phyloP scores from a whole-genome alignment of 129 eudicot genomes.

The Tanacetum coccineum region DNA sequence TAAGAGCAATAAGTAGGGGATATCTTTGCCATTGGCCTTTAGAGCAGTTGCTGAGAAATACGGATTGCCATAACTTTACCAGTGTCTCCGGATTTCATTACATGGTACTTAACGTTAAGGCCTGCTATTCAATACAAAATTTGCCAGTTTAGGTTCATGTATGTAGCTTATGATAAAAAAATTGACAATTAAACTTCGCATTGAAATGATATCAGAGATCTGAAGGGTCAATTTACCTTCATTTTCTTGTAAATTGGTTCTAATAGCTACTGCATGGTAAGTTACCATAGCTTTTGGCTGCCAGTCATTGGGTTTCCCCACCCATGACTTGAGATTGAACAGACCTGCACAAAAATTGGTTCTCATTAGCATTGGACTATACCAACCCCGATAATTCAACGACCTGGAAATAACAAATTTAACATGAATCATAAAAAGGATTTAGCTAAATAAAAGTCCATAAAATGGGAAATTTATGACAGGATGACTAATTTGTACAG shows the following conservation, averaged over 20 bases:
- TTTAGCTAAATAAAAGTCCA: background rate
- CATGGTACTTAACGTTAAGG: conserved; percentile 70
- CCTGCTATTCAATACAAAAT: conserved; percentile 42
- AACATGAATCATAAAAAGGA: background rate
- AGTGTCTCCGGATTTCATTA: conserved; percentile 70
- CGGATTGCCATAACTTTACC: conserved; percentile 79
- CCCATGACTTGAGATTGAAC: conserved; percentile 80
- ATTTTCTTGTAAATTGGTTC: conserved; percentile 85
- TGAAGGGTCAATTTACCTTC: conserved; percentile 51
- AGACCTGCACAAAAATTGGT: conserved; percentile 39
- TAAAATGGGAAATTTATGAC: background rate
- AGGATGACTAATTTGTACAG: background rate
- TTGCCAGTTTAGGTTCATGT: background rate
- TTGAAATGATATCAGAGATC: background rate
- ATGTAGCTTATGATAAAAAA: background rate
- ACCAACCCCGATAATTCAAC: background rate
- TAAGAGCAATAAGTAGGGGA: conserved; percentile 2
- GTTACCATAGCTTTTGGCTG: conserved; percentile 80
- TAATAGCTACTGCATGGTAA: conserved; percentile 82
- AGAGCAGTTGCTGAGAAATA: conserved; percentile 86
- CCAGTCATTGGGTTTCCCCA: conserved; percentile 70
- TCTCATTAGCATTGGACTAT: conserved; percentile 1
- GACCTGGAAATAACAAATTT: background rate
- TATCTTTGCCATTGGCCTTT: conserved; percentile 14
- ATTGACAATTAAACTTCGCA: background rate